Evolutionary conservation across 1,284 basidiomycete genomes (phyloP).

Genomic region (Sanghuangporus sanghuang): DNA sequence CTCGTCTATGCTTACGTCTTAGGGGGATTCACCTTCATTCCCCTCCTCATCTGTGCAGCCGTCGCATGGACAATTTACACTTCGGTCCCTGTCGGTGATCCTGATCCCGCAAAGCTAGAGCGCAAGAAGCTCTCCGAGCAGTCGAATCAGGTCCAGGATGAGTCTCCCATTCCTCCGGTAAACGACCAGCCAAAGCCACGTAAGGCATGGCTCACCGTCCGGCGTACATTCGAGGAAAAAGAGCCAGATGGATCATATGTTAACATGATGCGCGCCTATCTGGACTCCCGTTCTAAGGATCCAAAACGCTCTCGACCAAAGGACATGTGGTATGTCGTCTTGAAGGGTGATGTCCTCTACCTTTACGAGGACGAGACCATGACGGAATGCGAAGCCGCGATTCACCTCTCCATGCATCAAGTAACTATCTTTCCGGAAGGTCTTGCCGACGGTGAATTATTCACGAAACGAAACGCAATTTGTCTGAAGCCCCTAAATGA

Average conservation of each 20-base stretch:
- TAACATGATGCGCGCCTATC: constrained; percentile 63
- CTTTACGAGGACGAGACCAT: constrained; percentile 88
- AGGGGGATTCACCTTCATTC: constrained; percentile 84
- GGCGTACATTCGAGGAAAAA: constrained; percentile 72
- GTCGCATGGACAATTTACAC: constrained; percentile 69
- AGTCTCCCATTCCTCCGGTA: not conserved
- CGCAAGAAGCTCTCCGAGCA: constrained; percentile 27
- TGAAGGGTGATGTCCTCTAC: constrained; percentile 87
- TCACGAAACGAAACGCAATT: constrained; percentile 83
- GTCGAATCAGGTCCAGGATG: constrained; percentile 24
- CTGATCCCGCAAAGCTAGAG: constrained; percentile 39
- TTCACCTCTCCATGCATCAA: constrained; percentile 73
- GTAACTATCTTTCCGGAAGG: constrained; percentile 72
- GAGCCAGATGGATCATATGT: constrained; percentile 60
- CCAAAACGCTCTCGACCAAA: constrained; percentile 74
- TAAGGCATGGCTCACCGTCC: constrained; percentile 82
- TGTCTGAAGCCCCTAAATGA: constrained; percentile 51
- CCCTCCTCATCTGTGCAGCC: constrained; percentile 54
- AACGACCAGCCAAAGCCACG: constrained; percentile 61
- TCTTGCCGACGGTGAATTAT: constrained; percentile 79
- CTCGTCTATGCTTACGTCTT: constrained; percentile 79
- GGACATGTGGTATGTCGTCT: constrained; percentile 84
- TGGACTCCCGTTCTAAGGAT: constrained; percentile 73
- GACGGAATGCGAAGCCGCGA: constrained; percentile 80
- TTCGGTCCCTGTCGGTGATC: constrained; percentile 66